phyloP scores from a whole-genome alignment of 352 stramenopile genomes.

The Phytophthora cryptogea region DNA sequence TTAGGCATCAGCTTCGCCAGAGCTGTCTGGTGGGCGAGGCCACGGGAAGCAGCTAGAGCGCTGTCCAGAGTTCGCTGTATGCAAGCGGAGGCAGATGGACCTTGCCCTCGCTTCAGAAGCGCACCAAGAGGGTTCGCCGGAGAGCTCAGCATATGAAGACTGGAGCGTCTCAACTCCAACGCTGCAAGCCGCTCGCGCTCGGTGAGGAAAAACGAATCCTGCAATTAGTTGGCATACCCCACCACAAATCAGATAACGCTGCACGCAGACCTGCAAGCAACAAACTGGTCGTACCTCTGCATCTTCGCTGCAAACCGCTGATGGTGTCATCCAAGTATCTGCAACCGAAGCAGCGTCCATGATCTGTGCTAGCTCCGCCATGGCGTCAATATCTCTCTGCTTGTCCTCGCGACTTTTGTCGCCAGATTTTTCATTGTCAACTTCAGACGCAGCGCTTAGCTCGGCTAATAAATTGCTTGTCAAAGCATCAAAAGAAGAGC shows the following conservation, averaged over 20 bases:
- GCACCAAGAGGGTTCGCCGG: constrained; percentile 18
- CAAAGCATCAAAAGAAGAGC: constrained; percentile 61
- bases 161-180: constrained; percentile 35
- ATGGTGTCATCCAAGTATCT: constrained; percentile 42
- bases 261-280: neutral
- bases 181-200: constrained; percentile 29
- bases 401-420: constrained; percentile 51
- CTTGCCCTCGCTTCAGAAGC: constrained; percentile 18
- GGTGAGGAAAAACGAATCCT: constrained; percentile 36
- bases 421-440: constrained; percentile 20
- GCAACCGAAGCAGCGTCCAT: constrained; percentile 55
- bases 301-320: constrained; percentile 7
- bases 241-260: constrained; percentile 6
- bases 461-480: constrained; percentile 61
- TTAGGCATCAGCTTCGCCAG: constrained; percentile 52
- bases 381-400: constrained; percentile 35
- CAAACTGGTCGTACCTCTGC: constrained; percentile 28
- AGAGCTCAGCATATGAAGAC: constrained; percentile 29
- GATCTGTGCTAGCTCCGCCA: constrained; percentile 50
- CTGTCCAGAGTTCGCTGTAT: constrained; percentile 40
- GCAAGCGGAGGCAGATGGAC: constrained; percentile 29
- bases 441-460: constrained; percentile 28
- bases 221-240: constrained; percentile 4
- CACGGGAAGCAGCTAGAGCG: constrained; percentile 27
- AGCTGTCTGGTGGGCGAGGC: constrained; percentile 23